A percentile compares a stretch with the other conserved stretches of the same genome.
Evolutionary conservation across 225 moss, liverwort and hornwort species (phyloP).

Genomic region (Sphagnum tenellum): DNA sequence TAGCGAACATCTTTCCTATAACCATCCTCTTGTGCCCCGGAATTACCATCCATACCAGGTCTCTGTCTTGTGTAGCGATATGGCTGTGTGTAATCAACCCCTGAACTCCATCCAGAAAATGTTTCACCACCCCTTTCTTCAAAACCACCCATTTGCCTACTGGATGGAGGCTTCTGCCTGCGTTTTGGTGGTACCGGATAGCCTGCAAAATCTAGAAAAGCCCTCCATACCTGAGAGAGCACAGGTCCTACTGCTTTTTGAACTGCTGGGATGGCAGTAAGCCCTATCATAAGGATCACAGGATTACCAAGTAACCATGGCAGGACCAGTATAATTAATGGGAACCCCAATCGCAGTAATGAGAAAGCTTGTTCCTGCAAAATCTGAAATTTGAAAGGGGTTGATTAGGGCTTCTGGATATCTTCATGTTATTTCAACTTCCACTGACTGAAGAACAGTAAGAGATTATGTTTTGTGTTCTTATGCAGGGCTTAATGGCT

Average conservation of each 20-base stretch:
- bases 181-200: conserved; percentile 13
- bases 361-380: conserved; percentile 46
- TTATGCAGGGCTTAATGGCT: no score
- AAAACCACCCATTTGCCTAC: no score
- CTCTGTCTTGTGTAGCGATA: conserved; percentile 24
- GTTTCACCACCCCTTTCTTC: conserved; percentile 12
- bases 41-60: conserved; percentile 8
- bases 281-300: conserved; percentile 34
- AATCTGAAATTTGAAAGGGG: conserved; percentile 6
- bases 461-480: no score
- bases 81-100: conserved; percentile 21
- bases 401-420: no score
- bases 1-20: no score
- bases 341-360: conserved; percentile 48
- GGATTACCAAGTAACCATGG: conserved; percentile 55
- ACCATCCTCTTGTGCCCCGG: conserved; percentile 4
- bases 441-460: no score
- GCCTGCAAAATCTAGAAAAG: conserved; percentile 18
- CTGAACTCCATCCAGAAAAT: conserved; percentile 40
- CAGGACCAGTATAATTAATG: conserved; percentile 24
- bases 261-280: conserved; percentile 47
- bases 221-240: conserved; percentile 33
- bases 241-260: conserved; percentile 33
- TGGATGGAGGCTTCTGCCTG: no score
- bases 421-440: no score